A percentile compares a stretch with the other conserved stretches of the same genome.
Evolutionary conservation across 768 basidiomycete genomes (phyloP).

Genomic region (Panellus pusillus): DNA sequence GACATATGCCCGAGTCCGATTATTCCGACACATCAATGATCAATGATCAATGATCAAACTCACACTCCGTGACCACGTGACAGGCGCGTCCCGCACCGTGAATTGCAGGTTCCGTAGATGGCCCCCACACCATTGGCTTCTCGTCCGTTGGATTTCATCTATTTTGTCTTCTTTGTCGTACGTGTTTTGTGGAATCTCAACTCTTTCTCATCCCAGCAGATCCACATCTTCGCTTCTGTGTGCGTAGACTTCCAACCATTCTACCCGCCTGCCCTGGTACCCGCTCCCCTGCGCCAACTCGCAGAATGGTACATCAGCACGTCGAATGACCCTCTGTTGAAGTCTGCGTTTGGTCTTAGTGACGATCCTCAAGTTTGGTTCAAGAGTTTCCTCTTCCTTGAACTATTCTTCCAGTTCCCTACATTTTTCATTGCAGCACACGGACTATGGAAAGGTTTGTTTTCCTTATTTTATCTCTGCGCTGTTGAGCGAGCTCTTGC

Average conservation of each 20-base stretch:
- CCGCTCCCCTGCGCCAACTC: slow-evolving; percentile 44
- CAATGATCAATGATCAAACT: too few species aligned
- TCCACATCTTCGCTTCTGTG: slow-evolving; percentile 70
- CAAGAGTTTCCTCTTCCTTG: slow-evolving; percentile 60
- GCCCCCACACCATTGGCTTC: slow-evolving; percentile 39
- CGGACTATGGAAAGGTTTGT: slow-evolving; percentile 57
- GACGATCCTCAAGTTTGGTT: slow-evolving; percentile 55
- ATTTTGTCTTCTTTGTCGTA: slow-evolving; percentile 72
- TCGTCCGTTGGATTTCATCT: slow-evolving; percentile 66
- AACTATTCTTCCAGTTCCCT: slow-evolving; percentile 74
- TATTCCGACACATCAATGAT: too few species aligned
- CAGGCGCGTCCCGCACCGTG: too few species aligned
- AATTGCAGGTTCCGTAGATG: too few species aligned
- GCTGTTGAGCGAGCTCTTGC: neutral
- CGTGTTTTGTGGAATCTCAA: slow-evolving; percentile 16
- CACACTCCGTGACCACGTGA: too few species aligned
- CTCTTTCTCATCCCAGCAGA: slow-evolving; percentile 24
- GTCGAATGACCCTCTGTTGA: slow-evolving; percentile 67
- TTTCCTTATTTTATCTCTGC: neutral
- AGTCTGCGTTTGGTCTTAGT: slow-evolving; percentile 37
- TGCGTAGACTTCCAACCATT: slow-evolving; percentile 71
- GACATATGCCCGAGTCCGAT: too few species aligned
- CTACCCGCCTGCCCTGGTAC: slow-evolving; percentile 53
- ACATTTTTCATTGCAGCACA: slow-evolving; percentile 69
- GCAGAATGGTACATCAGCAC: slow-evolving; percentile 51